Evolutionary conservation across 371 early-diverging fungal species (phyloP).

Genomic region (Apophysomyces sp.): DNA sequence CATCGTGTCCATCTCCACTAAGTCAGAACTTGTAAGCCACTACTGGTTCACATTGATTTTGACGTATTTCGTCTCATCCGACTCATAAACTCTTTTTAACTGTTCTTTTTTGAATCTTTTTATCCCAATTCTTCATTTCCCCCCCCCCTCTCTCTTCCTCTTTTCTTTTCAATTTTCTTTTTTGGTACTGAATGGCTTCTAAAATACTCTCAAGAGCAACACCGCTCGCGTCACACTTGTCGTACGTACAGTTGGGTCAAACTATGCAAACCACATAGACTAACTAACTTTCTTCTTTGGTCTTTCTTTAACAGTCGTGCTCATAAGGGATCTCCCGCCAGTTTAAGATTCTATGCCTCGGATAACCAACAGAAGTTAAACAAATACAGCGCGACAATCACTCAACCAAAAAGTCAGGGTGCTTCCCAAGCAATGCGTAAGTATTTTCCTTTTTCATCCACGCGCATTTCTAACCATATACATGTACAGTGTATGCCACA

Average conservation of each 20-base stretch:
- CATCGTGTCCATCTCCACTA: background rate
- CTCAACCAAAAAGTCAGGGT: conserved; percentile 92
- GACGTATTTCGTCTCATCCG: background rate
- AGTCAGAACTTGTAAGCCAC: conserved; percentile 2
- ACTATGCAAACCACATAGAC: no score
- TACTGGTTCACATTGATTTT: conserved; percentile 1
- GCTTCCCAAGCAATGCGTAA: conserved; percentile 97
- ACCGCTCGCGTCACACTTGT: conserved; percentile 16
- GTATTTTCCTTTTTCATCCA: conserved; percentile 63
- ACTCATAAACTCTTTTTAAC: background rate
- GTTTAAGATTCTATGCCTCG: conserved; percentile 42
- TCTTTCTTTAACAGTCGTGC: conserved; percentile 12
- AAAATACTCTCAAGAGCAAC: conserved; percentile 31
- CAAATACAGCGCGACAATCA: conserved; percentile 83
- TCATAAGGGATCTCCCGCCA: conserved; percentile 25
- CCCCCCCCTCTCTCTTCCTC: conserved; percentile 3
- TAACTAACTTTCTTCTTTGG: background rate
- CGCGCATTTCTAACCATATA: conserved; percentile 54
- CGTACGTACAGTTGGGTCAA: conserved; percentile 22
- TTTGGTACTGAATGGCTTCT: conserved; percentile 44
- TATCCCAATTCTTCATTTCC: conserved; percentile 7
- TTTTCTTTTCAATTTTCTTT: background rate
- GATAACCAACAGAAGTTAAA: conserved; percentile 49
- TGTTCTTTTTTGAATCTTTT: conserved; percentile 3
- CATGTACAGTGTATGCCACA: conserved; percentile 89